phyloP scores from a whole-genome alignment of 495 filamentous ascomycete species.

The Barbatosphaeria neglecta region DNA sequence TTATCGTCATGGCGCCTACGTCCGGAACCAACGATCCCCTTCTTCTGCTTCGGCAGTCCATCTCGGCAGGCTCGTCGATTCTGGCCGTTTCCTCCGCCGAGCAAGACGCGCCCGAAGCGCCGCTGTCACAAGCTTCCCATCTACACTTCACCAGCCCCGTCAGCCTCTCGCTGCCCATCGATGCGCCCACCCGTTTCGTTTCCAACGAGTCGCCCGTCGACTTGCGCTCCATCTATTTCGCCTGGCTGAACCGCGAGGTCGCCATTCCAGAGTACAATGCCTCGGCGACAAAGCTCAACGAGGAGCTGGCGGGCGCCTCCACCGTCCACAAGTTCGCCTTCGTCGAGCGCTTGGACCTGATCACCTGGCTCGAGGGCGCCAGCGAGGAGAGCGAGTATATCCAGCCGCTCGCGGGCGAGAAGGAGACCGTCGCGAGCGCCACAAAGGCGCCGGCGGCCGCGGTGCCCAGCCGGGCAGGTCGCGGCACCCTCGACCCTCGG shows the following conservation, averaged over 20 bases:
- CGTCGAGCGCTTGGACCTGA: constrained; percentile 78
- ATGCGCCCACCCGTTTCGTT: constrained; percentile 71
- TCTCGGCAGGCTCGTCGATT: constrained; percentile 52
- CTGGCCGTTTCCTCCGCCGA: constrained; percentile 59
- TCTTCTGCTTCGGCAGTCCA: constrained; percentile 64
- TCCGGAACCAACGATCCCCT: constrained; percentile 52
- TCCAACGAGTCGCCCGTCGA: constrained; percentile 61
- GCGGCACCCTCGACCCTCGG: constrained; percentile 61
- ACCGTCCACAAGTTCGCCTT: constrained; percentile 76
- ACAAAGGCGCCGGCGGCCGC: constrained; percentile 40
- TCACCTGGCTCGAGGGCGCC: constrained; percentile 83
- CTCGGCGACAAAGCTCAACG: constrained; percentile 67
- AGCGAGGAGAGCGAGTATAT: constrained; percentile 88
- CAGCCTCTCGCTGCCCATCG: constrained; percentile 59
- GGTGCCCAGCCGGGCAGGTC: constrained; percentile 37
- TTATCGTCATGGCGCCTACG: not conserved
- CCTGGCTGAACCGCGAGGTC: constrained; percentile 83
- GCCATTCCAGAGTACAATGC: constrained; percentile 83
- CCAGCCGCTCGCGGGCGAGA: constrained; percentile 59
- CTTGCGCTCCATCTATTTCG: constrained; percentile 87
- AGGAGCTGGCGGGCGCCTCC: constrained; percentile 52
- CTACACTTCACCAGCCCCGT: constrained; percentile 60
- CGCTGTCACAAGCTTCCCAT: constrained; percentile 65
- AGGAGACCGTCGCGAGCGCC: constrained; percentile 36
- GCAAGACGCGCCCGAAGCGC: constrained; percentile 28